These are phyloP conservation scores for Anacardium occidentale DNA, from an alignment of 345 rosid genomes.

Conservation along the genomic window DNA sequence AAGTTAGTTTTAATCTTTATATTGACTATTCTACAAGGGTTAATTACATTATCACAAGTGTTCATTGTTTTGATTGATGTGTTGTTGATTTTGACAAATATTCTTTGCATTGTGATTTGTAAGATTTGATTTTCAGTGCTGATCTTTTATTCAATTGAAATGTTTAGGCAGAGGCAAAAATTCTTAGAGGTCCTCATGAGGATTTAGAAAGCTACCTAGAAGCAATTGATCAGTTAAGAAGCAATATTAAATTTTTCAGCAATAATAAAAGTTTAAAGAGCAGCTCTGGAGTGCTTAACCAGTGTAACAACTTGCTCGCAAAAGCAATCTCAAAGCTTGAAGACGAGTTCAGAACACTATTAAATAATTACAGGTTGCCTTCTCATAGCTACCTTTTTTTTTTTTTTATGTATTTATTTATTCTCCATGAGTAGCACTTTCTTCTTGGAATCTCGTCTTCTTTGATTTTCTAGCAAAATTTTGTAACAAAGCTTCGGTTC, in stretches of 20 bases:
- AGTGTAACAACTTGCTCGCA: constrained; percentile 65
- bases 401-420: neutral
- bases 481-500: neutral
- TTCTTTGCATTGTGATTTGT: neutral
- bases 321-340: constrained; percentile 87
- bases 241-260: constrained; percentile 64
- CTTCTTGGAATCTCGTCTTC: neutral
- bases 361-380: constrained; percentile 75
- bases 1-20: neutral
- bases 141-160: neutral
- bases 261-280: constrained; percentile 59
- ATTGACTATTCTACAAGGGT: neutral
- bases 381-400: neutral
- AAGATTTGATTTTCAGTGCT: neutral
- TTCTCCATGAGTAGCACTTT: neutral
- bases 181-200: constrained; percentile 94
- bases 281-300: constrained; percentile 58
- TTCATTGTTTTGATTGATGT: neutral
- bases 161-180: constrained; percentile 86
- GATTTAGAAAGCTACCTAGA: constrained; percentile 84
- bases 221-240: constrained; percentile 87
- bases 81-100: neutral
- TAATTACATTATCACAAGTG: neutral
- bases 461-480: neutral
- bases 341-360: constrained; percentile 80